phyloP scores from a whole-genome alignment of 371 early-diverging fungal species.

The Choanephora cucurbitarum region DNA sequence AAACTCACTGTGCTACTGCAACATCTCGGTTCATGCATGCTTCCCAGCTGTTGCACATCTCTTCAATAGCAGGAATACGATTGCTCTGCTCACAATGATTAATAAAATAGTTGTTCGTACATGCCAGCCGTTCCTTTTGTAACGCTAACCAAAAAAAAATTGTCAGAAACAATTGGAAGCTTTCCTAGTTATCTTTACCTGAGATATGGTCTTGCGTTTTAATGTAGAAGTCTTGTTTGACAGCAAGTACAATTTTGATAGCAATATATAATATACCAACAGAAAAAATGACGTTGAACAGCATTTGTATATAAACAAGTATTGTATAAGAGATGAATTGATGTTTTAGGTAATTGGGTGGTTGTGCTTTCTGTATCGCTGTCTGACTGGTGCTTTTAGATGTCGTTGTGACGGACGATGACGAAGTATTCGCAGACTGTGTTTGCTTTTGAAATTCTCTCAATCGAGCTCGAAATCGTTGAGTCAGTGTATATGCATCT shows the following conservation, averaged over 20 bases:
- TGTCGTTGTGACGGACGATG: not conserved
- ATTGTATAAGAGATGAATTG: conserved; percentile 28
- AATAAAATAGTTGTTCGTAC: conserved; percentile 67
- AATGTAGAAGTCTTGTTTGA: conserved; percentile 67
- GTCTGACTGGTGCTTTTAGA: conserved; percentile 1
- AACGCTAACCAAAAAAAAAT: conserved; percentile 35
- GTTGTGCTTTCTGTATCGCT: conserved; percentile 1
- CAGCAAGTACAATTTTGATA: conserved; percentile 57
- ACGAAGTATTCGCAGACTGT: not conserved
- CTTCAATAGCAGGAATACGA: conserved; percentile 81
- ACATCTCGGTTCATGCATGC: conserved; percentile 74
- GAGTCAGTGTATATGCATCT: conserved; percentile 14
- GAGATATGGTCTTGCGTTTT: conserved; percentile 67
- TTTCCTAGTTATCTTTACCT: conserved; percentile 29
- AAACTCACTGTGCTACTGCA: conserved; percentile 64
- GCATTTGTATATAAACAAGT: conserved; percentile 58
- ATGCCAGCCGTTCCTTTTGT: conserved; percentile 64
- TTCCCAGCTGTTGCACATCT: conserved; percentile 78
- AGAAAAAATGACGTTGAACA: conserved; percentile 63
- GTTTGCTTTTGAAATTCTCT: not conserved
- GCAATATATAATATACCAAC: conserved; percentile 55
- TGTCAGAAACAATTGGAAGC: too few species aligned
- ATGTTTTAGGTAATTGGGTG: conserved; percentile 20
- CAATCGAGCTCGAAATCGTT: conserved; percentile 13
- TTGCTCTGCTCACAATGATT: conserved; percentile 75